These are phyloP conservation scores for Alternaria gansuensis DNA, from an alignment of 2,329 filamentous ascomycete genomes.

Conservation along the genomic window DNA sequence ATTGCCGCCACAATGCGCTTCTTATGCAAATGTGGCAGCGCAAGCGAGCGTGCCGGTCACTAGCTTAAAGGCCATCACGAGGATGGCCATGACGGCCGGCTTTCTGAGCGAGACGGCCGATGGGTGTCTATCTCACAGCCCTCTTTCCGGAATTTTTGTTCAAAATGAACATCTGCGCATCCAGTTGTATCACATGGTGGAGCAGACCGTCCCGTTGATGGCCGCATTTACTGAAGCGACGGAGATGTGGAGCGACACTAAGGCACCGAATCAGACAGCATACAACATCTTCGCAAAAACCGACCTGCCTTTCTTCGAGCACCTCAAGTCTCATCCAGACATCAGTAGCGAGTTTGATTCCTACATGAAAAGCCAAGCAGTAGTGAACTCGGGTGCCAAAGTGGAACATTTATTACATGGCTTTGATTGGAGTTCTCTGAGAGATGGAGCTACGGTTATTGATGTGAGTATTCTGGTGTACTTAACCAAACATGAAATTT, in stretches of 20 bases:
- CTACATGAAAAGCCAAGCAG: conserved; percentile 3
- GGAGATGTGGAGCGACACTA: not conserved
- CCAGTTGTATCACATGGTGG: conserved; percentile 4
- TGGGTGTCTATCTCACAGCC: not conserved
- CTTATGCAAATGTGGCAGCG: not conserved
- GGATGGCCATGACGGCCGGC: conserved; percentile 5
- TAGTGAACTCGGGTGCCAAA: not conserved
- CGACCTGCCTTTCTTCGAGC: not conserved
- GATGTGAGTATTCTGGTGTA: not conserved
- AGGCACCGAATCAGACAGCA: not conserved
- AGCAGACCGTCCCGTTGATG: conserved; percentile 6
- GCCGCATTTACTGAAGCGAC: not conserved
- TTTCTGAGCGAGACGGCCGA: not conserved
- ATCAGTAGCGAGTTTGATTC: not conserved
- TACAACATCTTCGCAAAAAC: not conserved
- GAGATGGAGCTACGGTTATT: not conserved
- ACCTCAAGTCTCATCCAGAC: not conserved
- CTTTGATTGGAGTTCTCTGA: not conserved
- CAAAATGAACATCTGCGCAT: conserved; percentile 5
- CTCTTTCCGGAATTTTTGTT: not conserved
- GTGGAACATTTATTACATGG: not conserved
- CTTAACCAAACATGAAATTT: not conserved
- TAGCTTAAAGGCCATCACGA: not conserved
- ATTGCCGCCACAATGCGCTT: not conserved
- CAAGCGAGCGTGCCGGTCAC: not conserved